Conservation (phyloP, 495 filamentous ascomycete genomes). For the Daldinia bambusicola region DNA sequence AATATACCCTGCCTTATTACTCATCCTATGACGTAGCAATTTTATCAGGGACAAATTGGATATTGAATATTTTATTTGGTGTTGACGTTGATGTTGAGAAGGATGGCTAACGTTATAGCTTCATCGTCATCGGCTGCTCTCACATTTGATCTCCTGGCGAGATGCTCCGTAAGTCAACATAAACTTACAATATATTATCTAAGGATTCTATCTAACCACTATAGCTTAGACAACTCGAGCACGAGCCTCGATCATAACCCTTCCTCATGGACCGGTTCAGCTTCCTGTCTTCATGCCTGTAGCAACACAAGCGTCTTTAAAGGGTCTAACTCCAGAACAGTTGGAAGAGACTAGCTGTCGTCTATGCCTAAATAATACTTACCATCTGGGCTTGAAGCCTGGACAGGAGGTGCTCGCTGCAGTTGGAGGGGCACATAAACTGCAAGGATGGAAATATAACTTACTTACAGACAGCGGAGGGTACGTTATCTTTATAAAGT, state of each 20-base stretch:
- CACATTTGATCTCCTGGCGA: conserved; percentile 80
- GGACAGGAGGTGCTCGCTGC: conserved; percentile 87
- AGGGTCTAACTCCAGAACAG: conserved; percentile 93
- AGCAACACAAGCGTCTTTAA: conserved; percentile 95
- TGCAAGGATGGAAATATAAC: conserved; percentile 96
- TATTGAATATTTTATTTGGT: conserved; percentile 20
- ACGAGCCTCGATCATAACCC: conserved; percentile 85
- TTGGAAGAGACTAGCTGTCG: conserved; percentile 87
- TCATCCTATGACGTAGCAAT: conserved; percentile 36
- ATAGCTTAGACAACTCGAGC: conserved; percentile 85
- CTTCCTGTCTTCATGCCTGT: conserved; percentile 98
- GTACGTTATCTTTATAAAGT: conserved; percentile 69
- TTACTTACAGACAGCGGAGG: conserved; percentile 97
- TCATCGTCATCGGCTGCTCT: conserved; percentile 67
- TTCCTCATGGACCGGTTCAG: conserved; percentile 90
- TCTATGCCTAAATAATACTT: conserved; percentile 96
- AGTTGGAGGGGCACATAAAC: conserved; percentile 89
- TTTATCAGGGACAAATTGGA: conserved; percentile 10
- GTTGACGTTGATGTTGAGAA: conserved; percentile 47
- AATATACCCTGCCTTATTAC: conserved; percentile 19
- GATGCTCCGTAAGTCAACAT: conserved; percentile 76
- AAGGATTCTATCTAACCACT: neutral
- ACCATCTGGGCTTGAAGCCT: conserved; percentile 94
- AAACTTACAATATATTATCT: neutral
- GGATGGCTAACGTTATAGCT: conserved; percentile 57